phyloP scores from a whole-genome alignment of 352 stramenopile species.

The Aphanomyces invadans region DNA sequence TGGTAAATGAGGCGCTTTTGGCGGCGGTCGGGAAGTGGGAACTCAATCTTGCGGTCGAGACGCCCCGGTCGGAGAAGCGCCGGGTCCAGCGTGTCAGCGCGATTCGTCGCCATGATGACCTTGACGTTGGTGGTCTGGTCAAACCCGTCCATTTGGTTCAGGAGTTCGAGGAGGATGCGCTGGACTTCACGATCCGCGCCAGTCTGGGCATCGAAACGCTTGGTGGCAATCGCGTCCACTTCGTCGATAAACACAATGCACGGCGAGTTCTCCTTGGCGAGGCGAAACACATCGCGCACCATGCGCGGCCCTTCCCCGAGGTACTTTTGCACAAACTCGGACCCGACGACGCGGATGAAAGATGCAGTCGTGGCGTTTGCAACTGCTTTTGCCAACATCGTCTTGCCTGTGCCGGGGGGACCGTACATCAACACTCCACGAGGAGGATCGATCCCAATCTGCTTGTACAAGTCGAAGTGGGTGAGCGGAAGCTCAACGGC shows the following conservation, averaged over 20 bases:
- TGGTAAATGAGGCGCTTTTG: slow-evolving; percentile 99
- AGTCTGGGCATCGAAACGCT: slow-evolving; percentile 98
- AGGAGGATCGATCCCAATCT: slow-evolving; percentile 99
- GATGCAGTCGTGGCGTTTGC: slow-evolving; percentile 98
- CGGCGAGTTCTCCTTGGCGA: slow-evolving; percentile 98
- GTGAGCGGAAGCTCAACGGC: slow-evolving; percentile 99
- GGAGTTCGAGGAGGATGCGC: slow-evolving; percentile 98
- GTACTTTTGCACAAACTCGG: slow-evolving; percentile 99
- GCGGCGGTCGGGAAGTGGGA: slow-evolving; percentile 96
- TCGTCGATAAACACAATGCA: slow-evolving; percentile 99
- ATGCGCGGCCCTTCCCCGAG: slow-evolving; percentile 98
- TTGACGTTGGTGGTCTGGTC: slow-evolving; percentile 99
- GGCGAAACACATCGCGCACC: slow-evolving; percentile 99
- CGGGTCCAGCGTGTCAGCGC: slow-evolving; percentile 98
- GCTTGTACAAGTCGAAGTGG: slow-evolving; percentile 99
- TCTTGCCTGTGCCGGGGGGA: slow-evolving; percentile 94
- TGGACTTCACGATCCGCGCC: slow-evolving; percentile 95
- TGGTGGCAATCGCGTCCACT: slow-evolving; percentile 99
- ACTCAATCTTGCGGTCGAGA: slow-evolving; percentile 99
- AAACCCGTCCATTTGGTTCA: slow-evolving; percentile 99
- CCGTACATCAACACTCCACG: slow-evolving; percentile 98
- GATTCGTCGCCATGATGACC: slow-evolving; percentile 99
- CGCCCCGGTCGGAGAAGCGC: slow-evolving; percentile 96
- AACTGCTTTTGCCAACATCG: slow-evolving; percentile 99
- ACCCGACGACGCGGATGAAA: slow-evolving; percentile 97